A percentile compares a stretch with the other conserved stretches of the same genome.
Evolutionary conservation across 2,329 filamentous ascomycete species (phyloP).

Genomic region (Colletotrichum gigasporum): DNA sequence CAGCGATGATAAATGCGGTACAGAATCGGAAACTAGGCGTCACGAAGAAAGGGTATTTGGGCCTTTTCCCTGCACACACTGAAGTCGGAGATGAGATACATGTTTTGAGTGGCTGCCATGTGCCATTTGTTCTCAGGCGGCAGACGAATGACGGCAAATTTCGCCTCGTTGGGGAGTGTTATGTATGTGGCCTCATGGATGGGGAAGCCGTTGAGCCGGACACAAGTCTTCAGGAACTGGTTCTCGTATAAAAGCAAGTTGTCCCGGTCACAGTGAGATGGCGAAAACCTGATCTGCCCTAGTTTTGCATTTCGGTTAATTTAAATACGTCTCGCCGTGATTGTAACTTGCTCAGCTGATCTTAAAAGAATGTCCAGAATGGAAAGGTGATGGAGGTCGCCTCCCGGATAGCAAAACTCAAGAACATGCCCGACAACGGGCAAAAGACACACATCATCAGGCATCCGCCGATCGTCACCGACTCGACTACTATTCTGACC

Average conservation of each 20-base stretch:
- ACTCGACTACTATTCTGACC: too few species aligned
- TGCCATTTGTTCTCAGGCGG: constrained; percentile 34
- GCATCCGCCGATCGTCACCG: too few species aligned
- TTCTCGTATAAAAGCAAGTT: neutral
- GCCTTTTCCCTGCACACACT: neutral
- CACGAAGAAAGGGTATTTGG: neutral
- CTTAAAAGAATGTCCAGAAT: too few species aligned
- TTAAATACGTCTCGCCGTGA: too few species aligned
- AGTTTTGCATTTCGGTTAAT: too few species aligned
- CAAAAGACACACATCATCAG: too few species aligned
- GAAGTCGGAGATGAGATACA: constrained; percentile 34
- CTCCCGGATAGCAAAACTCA: too few species aligned
- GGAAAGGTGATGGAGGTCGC: too few species aligned
- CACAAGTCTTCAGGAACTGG: neutral
- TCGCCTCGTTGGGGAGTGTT: constrained; percentile 46
- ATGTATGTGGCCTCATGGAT: constrained; percentile 48
- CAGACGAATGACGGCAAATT: neutral
- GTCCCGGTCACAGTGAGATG: too few species aligned
- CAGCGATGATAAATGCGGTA: neutral
- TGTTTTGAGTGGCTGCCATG: constrained; percentile 34
- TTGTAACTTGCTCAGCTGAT: too few species aligned
- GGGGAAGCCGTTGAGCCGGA: constrained; percentile 40
- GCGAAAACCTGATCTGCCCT: too few species aligned
- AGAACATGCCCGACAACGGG: too few species aligned
- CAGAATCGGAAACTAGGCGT: neutral